These are phyloP conservation scores for Baeospora myosura DNA, from an alignment of 1,284 basidiomycete genomes.

Conservation along the genomic window DNA sequence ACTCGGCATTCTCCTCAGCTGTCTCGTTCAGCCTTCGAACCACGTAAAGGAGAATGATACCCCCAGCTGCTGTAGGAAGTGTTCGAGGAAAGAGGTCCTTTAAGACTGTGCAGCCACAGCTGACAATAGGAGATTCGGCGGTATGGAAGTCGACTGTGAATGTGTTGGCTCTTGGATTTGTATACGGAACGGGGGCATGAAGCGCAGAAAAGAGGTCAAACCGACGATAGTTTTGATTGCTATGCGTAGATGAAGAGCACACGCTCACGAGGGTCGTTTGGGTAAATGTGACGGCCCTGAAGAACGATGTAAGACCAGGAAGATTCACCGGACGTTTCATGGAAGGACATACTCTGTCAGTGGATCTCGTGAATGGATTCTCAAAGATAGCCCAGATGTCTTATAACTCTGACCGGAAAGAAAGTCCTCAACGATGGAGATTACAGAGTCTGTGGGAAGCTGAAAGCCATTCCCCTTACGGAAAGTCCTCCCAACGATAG, in stretches of 20 bases:
- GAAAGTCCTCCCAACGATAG: conserved; percentile 9
- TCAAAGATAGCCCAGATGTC: conserved; percentile 12
- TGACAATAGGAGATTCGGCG: neutral
- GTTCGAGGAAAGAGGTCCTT: neutral
- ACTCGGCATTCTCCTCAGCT: neutral
- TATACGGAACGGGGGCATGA: neutral
- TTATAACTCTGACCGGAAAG: conserved; percentile 8
- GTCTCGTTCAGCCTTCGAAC: conserved; percentile 8
- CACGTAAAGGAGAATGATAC: conserved; percentile 11
- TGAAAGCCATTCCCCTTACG: neutral
- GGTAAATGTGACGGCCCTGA: conserved; percentile 16
- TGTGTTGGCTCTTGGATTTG: neutral
- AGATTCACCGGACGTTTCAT: neutral
- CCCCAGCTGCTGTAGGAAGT: neutral
- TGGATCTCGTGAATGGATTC: conserved; percentile 18
- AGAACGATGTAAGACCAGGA: neutral
- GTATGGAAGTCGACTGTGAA: neutral
- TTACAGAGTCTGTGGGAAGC: conserved; percentile 8
- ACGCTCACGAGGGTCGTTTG: conserved; percentile 20
- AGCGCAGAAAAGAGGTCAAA: conserved; percentile 15
- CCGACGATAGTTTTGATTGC: conserved; percentile 12
- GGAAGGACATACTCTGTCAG: conserved; percentile 12
- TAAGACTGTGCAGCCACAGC: neutral
- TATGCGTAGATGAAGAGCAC: conserved; percentile 16
- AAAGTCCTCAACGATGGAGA: conserved; percentile 13